Percentiles rank a stretch among this genome's conserved stretches.
Conservation (phyloP, 768 basidiomycete genomes). For the Collybia mongolica region DNA sequence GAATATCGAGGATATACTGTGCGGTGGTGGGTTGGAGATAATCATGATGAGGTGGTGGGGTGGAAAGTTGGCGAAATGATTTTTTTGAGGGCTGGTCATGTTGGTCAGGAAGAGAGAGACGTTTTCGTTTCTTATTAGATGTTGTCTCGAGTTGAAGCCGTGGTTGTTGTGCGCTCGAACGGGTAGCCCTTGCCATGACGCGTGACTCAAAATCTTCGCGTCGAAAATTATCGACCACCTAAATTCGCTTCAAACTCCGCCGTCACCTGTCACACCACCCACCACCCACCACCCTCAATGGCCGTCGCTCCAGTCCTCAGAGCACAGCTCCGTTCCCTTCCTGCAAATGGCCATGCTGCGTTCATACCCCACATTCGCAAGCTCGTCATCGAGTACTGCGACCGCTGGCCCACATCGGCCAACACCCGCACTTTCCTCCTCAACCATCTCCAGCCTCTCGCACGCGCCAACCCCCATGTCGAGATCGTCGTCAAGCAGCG, state of each 20-base stretch:
- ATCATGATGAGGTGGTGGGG: not conserved
- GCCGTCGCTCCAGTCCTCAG: slow-evolving; percentile 35
- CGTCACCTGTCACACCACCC: slow-evolving; percentile 6
- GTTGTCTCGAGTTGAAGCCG: slow-evolving; percentile 24
- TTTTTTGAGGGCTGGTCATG: slow-evolving; percentile 48
- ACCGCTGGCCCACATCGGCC: slow-evolving; percentile 75
- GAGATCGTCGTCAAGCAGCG: slow-evolving; percentile 82
- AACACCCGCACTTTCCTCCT: slow-evolving; percentile 70
- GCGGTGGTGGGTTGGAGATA: slow-evolving; percentile 31
- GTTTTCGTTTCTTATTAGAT: slow-evolving; percentile 67
- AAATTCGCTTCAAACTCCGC: slow-evolving; percentile 17
- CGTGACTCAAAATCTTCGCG: slow-evolving; percentile 1
- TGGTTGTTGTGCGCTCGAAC: slow-evolving; percentile 43
- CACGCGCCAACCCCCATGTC: slow-evolving; percentile 74
- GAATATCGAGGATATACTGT: slow-evolving; percentile 55
- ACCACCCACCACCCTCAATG: not conserved
- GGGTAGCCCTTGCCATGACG: slow-evolving; percentile 76
- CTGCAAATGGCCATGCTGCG: slow-evolving; percentile 71
- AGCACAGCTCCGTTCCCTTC: slow-evolving; percentile 50
- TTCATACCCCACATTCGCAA: slow-evolving; percentile 83
- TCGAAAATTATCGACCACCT: not conserved
- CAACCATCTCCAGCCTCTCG: slow-evolving; percentile 62
- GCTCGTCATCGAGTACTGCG: slow-evolving; percentile 87
- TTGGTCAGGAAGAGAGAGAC: slow-evolving; percentile 31
- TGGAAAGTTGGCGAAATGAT: slow-evolving; percentile 36